Evolutionary conservation across 352 stramenopile genomes (phyloP).

Genomic region (Ophiocytium majus): DNA sequence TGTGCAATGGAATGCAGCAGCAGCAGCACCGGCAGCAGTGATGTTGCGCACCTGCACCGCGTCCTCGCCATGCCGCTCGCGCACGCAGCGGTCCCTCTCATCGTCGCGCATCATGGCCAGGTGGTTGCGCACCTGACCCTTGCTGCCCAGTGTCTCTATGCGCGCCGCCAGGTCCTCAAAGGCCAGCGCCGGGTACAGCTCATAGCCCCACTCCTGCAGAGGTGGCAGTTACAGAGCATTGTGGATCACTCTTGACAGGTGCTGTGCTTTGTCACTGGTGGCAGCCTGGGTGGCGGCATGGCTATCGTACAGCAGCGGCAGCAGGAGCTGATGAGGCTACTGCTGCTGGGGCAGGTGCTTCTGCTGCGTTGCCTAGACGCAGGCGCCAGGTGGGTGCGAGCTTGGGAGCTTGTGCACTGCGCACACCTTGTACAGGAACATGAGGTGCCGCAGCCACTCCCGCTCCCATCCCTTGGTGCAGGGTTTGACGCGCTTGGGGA

Average conservation of each 20-base stretch:
- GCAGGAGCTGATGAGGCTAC: background rate
- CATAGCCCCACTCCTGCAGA: constrained; percentile 50
- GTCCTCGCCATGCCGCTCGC: constrained; percentile 24
- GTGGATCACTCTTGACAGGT: background rate
- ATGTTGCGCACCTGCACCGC: constrained; percentile 40
- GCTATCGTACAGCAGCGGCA: background rate
- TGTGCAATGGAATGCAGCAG: too few species aligned
- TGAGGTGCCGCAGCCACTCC: constrained; percentile 40
- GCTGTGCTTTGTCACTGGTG: background rate
- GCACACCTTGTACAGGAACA: constrained; percentile 53
- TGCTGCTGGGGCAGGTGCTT: background rate
- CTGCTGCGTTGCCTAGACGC: too few species aligned
- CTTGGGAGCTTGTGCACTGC: too few species aligned
- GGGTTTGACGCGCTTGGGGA: constrained; percentile 34
- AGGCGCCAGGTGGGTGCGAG: too few species aligned
- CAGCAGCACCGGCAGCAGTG: too few species aligned
- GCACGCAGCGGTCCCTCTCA: constrained; percentile 50
- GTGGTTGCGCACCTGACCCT: constrained; percentile 35
- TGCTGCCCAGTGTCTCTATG: constrained; percentile 53
- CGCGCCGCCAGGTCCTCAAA: constrained; percentile 53
- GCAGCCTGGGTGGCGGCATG: background rate
- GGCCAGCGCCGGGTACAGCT: constrained; percentile 51
- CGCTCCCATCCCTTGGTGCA: constrained; percentile 36
- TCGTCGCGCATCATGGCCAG: constrained; percentile 47
- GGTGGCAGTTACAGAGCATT: background rate